A percentile compares a stretch with the other conserved stretches of the same genome.
phyloP scores from a whole-genome alignment of 805 yeast genomes.

The Cyberlindnera euphorbiae region DNA sequence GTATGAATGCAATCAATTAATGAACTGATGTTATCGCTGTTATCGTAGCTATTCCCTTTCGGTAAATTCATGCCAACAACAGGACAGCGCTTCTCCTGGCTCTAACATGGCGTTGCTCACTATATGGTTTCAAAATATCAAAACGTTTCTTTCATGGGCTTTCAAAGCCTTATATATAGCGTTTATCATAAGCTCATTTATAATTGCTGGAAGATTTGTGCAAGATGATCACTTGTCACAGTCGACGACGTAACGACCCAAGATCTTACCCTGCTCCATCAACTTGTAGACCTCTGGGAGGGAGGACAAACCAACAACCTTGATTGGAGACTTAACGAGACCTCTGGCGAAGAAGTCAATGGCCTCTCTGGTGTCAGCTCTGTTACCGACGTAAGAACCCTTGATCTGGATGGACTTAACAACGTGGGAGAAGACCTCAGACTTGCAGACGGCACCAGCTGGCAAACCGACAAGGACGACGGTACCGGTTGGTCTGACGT shows the following conservation, averaged over 20 bases:
- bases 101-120: too few species aligned
- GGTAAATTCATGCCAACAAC: too few species aligned
- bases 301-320: conserved; percentile 70
- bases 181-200: too few species aligned
- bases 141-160: neutral
- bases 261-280: conserved; percentile 81
- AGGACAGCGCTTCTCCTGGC: too few species aligned
- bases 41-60: too few species aligned
- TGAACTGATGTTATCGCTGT: too few species aligned
- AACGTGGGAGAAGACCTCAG: conserved; percentile 70
- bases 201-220: too few species aligned
- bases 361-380: conserved; percentile 82
- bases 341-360: conserved; percentile 71
- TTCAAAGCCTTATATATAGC: conserved; percentile 2
- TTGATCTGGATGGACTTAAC: conserved; percentile 65
- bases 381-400: conserved; percentile 87
- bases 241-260: conserved; percentile 88
- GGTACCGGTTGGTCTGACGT: conserved; percentile 63
- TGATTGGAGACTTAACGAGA: conserved; percentile 65
- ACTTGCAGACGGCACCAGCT: conserved; percentile 66
- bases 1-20: too few species aligned
- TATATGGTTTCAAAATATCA: neutral
- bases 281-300: conserved; percentile 63
- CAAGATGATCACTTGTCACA: conserved; percentile 42
- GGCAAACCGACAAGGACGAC: conserved; percentile 76